phyloP scores from a whole-genome alignment of 352 stramenopile species.

The Phytophthora litchii region DNA sequence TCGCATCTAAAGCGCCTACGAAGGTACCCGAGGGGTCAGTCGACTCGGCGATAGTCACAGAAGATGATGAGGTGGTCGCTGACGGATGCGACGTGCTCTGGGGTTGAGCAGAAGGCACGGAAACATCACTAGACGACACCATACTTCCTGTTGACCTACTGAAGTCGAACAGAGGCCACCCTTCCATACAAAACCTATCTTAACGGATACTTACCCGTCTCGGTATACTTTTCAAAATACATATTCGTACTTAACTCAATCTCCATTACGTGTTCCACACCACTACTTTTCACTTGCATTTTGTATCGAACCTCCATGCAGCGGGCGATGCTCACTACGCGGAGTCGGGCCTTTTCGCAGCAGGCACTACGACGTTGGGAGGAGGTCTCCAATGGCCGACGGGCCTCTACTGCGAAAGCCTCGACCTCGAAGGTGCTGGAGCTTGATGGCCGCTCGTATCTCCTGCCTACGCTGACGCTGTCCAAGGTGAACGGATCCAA shows the following conservation, averaged over 20 bases:
- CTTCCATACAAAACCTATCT: slow-evolving; percentile 20
- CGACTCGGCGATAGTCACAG: not conserved
- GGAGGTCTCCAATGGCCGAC: slow-evolving; percentile 40
- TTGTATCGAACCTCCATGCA: slow-evolving; percentile 38
- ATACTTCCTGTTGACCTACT: slow-evolving; percentile 21
- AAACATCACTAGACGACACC: not conserved
- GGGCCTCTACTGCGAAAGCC: slow-evolving; percentile 34
- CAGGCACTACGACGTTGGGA: slow-evolving; percentile 57
- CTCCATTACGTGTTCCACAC: too few species aligned
- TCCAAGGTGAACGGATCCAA: slow-evolving; percentile 31
- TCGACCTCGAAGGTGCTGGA: slow-evolving; percentile 40
- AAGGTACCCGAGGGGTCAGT: slow-evolving; percentile 3
- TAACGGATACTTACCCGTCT: slow-evolving; percentile 21
- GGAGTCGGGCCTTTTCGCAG: slow-evolving; percentile 62
- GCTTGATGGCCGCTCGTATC: slow-evolving; percentile 71
- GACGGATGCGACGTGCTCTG: not conserved
- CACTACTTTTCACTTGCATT: slow-evolving; percentile 6
- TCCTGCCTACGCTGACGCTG: slow-evolving; percentile 74
- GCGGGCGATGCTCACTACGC: slow-evolving; percentile 31
- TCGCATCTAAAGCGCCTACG: slow-evolving; percentile 3
- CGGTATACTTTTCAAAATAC: slow-evolving; percentile 9
- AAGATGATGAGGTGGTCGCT: not conserved
- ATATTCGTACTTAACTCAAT: slow-evolving; percentile 8
- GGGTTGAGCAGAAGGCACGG: slow-evolving; percentile 5
- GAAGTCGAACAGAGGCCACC: slow-evolving; percentile 5